Percentiles rank a stretch among this genome's conserved stretches.
Evolutionary conservation across 148 eudicot species (phyloP).

Genomic region (Camellia lanceoleosa): DNA sequence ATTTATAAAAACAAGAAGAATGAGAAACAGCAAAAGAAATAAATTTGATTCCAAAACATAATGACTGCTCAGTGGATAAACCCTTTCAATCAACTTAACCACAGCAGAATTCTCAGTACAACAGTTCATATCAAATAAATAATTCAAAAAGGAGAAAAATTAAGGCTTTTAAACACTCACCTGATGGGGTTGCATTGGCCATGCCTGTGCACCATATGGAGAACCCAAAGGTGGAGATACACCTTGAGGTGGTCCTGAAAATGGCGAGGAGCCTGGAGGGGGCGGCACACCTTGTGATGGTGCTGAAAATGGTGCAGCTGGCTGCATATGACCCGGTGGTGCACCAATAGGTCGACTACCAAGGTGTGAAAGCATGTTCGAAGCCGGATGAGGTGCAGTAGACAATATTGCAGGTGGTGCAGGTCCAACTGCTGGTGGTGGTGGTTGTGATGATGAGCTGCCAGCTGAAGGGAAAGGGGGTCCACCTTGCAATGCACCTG

Average conservation of each 20-base stretch:
- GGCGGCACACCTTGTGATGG: conserved; percentile 25
- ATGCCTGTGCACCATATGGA: conserved; percentile 62
- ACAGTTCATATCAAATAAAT: neutral
- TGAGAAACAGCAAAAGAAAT: neutral
- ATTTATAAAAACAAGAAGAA: neutral
- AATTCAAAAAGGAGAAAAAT: neutral
- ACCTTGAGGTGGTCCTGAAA: conserved; percentile 49
- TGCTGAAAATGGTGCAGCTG: conserved; percentile 42
- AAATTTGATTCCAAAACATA: neutral
- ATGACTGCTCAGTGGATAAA: neutral
- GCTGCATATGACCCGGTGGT: conserved; percentile 37
- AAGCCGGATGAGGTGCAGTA: conserved; percentile 49
- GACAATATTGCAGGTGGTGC: conserved; percentile 32
- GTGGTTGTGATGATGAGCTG: conserved; percentile 32
- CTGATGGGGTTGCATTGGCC: conserved; percentile 62
- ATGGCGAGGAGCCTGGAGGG: conserved; percentile 33
- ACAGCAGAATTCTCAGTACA: neutral
- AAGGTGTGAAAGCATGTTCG: conserved; percentile 46
- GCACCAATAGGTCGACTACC: conserved; percentile 46
- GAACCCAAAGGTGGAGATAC: conserved; percentile 47
- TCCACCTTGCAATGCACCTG: conserved; percentile 50
- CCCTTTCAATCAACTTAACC: neutral
- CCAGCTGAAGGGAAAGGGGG: conserved; percentile 58
- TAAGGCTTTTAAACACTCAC: conserved; percentile 29
- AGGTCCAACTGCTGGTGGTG: conserved; percentile 42